Evolutionary conservation across 345 rosid genomes (phyloP).

Genomic region (Euphorbia peplus): DNA sequence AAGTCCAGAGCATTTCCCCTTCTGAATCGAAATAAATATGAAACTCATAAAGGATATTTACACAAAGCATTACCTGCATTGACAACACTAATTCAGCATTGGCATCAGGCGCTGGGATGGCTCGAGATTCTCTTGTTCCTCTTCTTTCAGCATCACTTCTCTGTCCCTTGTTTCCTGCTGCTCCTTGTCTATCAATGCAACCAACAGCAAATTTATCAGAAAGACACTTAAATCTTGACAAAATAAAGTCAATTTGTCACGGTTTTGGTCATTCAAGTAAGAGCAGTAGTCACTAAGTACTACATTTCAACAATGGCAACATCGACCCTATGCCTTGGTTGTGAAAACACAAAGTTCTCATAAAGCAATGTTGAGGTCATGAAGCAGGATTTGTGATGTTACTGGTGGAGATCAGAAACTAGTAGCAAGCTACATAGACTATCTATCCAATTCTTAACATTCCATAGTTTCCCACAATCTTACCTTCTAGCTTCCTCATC

Average conservation of each 20-base stretch:
- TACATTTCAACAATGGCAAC: not conserved
- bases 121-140: conserved; percentile 83
- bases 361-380: not conserved
- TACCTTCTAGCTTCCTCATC: conserved; percentile 96
- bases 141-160: conserved; percentile 62
- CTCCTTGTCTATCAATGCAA: conserved; percentile 61
- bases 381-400: conserved; percentile 1
- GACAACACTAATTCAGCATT: conserved; percentile 84
- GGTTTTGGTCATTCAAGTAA: not conserved
- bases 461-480: conserved; percentile 13
- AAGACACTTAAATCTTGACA: not conserved
- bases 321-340: not conserved
- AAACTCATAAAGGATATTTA: too few species aligned
- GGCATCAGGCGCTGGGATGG: conserved; percentile 93
- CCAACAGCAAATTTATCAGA: conserved; percentile 14
- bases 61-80: conserved; percentile 59
- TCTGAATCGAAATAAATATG: too few species aligned
- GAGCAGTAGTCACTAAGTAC: not conserved
- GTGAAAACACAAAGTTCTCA: not conserved
- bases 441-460: not conserved
- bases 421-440: not conserved
- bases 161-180: conserved; percentile 69
- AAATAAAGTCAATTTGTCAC: not conserved
- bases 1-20: too few species aligned
- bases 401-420: not conserved